Base-by-base conservation (phyloP, 106 monocot genomes). In the Apostasia ramifera region DNA sequence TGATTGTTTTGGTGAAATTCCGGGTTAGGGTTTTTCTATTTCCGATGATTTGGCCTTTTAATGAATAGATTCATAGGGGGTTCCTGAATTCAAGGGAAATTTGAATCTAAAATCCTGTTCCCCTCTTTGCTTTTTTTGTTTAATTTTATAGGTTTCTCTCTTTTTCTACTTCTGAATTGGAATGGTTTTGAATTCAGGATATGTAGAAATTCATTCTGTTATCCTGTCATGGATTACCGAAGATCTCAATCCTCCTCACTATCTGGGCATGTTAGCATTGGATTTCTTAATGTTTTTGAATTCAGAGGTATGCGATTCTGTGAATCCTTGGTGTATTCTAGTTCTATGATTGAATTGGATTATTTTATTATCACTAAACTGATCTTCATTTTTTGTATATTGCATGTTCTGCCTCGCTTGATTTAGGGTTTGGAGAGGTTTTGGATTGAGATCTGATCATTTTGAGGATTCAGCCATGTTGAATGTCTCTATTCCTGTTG, bases 11-110 rank as follows among this genome's bases (percentile, higher is more conserved):
- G 12, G 6, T 74, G 37, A 26, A 12, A 50, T 51, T 62, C 6
- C 38, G 71, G 61, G n/a, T 42, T 60, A 60, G 49, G 48, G 40
- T 72, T 48, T 37, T 4, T 57, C 45, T 53, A n/a, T 47, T 70
- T 26, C 42, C 57, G 46, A 7, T 60, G 39, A 38, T 12, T 40
- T 42, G 15, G 49, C 40, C 51, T 8, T 62, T 59, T 50, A 50
- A 50, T 50, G 50, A 8, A 50, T 50, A 50, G 4, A 50, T 26
- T 26, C 26, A 26, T 26, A 26, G 26, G 26, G 26, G 26, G 26
- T 26, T 26, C 26, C 26, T 26, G 26, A 26, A 26, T 26, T 26
- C 26, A 26, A 26, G 26, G 26, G 50, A 50, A 50, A 50, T 0
- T 8, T 50, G 50, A 8, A 4, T 50, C 8, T 50, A 8, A 5